phyloP scores from a whole-genome alignment of 306 rosid genomes.

The Corylus avellana region DNA sequence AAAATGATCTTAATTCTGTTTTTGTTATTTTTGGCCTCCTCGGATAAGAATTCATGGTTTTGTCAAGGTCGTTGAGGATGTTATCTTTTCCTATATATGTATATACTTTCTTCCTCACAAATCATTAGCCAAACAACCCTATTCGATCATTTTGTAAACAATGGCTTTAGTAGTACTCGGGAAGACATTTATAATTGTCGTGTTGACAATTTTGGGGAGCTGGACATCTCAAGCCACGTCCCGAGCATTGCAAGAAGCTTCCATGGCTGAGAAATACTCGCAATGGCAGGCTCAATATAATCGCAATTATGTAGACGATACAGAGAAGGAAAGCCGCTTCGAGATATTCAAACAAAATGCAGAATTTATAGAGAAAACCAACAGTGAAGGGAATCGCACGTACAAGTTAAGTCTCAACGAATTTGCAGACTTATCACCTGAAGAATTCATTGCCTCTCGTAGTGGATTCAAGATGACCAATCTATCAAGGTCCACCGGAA shows the following conservation, averaged over 20 bases:
- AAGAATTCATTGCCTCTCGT: slow-evolving; percentile 42
- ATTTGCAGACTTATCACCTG: slow-evolving; percentile 32
- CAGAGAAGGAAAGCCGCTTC: slow-evolving; percentile 36
- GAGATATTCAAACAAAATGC: slow-evolving; percentile 30
- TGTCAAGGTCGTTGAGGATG: too few species aligned
- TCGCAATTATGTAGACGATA: slow-evolving; percentile 4
- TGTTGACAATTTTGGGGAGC: neutral
- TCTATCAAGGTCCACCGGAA: neutral
- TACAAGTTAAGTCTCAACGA: slow-evolving; percentile 37
- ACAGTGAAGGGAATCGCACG: slow-evolving; percentile 30
- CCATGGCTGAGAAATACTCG: slow-evolving; percentile 24
- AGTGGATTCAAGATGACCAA: slow-evolving; percentile 25
- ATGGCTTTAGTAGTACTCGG: neutral
- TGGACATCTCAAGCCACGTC: slow-evolving; percentile 11
- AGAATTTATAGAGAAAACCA: slow-evolving; percentile 34
- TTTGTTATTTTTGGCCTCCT: too few species aligned
- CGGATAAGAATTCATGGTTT: too few species aligned
- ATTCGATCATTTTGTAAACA: neutral
- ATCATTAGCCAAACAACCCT: neutral
- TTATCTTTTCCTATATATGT: too few species aligned
- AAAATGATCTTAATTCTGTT: too few species aligned
- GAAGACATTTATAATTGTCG: neutral
- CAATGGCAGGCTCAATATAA: slow-evolving; percentile 33
- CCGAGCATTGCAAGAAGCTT: slow-evolving; percentile 25
- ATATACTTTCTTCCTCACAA: neutral